Percentiles rank a stretch among this genome's conserved stretches.
phyloP scores from a whole-genome alignment of 768 basidiomycete species.

The Rhodotorula graminis region DNA sequence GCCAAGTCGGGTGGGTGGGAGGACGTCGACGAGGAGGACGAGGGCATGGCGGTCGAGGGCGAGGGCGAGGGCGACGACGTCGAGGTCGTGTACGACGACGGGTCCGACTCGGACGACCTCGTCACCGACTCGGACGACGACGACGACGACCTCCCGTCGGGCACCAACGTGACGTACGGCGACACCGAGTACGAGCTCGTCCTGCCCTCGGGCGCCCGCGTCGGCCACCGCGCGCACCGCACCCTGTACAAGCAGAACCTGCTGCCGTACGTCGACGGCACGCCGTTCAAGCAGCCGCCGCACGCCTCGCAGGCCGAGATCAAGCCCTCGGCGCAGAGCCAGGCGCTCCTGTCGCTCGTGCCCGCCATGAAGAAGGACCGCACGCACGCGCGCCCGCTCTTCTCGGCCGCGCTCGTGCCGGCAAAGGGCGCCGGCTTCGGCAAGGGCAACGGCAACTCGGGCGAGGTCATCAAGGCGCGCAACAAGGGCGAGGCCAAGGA shows the following conservation, averaged over 20 bases:
- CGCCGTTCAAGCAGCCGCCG: constrained; percentile 30
- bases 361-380: constrained; percentile 37
- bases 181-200: constrained; percentile 81
- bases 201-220: constrained; percentile 82
- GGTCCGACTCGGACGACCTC: constrained; percentile 39
- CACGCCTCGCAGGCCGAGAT: constrained; percentile 43
- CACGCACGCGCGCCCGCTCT: constrained; percentile 29
- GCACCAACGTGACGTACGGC: constrained; percentile 63
- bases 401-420: constrained; percentile 71
- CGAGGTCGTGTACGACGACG: constrained; percentile 51
- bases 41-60: constrained; percentile 26
- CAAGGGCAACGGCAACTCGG: constrained; percentile 53
- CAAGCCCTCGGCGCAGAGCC: constrained; percentile 45
- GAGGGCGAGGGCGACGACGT: constrained; percentile 44
- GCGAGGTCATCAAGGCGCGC: constrained; percentile 77
- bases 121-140: constrained; percentile 45
- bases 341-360: constrained; percentile 43
- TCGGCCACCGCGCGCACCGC: constrained; percentile 83
- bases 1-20: constrained; percentile 41
- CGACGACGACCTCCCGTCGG: constrained; percentile 38
- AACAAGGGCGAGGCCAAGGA: constrained; percentile 93
- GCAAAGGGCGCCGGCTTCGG: constrained; percentile 81
- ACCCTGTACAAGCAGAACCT: constrained; percentile 77
- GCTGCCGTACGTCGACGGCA: constrained; percentile 33
- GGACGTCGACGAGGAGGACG: constrained; percentile 45